phyloP scores from a whole-genome alignment of 345 rosid genomes.

The Sisymbrium irio region DNA sequence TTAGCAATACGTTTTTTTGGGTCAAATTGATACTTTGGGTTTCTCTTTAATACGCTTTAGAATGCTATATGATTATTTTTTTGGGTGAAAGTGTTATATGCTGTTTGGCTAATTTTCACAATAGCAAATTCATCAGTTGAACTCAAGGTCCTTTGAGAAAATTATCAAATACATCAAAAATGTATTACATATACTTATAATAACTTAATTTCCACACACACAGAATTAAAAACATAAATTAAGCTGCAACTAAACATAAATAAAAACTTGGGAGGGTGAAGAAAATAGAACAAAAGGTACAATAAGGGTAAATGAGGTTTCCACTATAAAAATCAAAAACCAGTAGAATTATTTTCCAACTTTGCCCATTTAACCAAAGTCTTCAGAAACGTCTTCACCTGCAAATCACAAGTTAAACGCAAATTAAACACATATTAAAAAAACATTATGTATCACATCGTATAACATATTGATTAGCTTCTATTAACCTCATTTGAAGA shows the following conservation, averaged over 20 bases:
- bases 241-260: not conserved
- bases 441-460: not conserved
- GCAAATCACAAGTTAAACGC: slow-evolving; percentile 1
- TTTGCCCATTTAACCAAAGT: slow-evolving; percentile 67
- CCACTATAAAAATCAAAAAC: not conserved
- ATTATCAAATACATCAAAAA: not conserved
- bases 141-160: not conserved
- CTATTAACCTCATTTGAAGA: not conserved
- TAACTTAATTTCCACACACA: not conserved
- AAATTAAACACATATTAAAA: not conserved
- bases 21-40: too few species aligned
- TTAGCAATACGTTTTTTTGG: too few species aligned
- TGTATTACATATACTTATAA: not conserved
- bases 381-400: slow-evolving; percentile 80
- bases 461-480: not conserved
- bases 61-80: too few species aligned
- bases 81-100: too few species aligned
- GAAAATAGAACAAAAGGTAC: not conserved
- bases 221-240: not conserved
- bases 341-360: slow-evolving; percentile 19
- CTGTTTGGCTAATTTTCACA: too few species aligned
- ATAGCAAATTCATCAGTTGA: not conserved
- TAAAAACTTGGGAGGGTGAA: not conserved
- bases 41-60: too few species aligned
- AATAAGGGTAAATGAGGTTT: not conserved